Base-by-base conservation (phyloP, 225 moss, liverwort and hornwort genomes). In the Straminergon stramineum region DNA sequence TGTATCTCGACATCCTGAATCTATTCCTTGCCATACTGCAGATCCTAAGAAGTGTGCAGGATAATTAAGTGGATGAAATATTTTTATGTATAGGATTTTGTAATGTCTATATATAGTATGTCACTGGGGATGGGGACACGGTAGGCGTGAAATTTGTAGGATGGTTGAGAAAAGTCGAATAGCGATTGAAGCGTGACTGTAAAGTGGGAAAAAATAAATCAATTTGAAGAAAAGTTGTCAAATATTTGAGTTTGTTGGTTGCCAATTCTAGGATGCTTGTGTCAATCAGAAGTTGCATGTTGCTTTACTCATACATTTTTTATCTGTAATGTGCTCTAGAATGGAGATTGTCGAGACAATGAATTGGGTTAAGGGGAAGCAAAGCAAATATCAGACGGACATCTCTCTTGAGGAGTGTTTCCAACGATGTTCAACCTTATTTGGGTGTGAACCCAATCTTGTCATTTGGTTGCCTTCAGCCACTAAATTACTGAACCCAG, bases 1-100 rank as follows among this genome's bases (percentile, higher is more conserved):
- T 99, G 91, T 99, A 99, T 89, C 93, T 99, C 65, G 99, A 99
- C 91, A 91, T 99, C 91, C 87, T 99, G 91, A 99, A 99, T 88
- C 92, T 99, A 10, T 99, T 99, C 89, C 94, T 99, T 17, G 79
- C 97, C 63, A 22, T 99, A 30, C 83, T 99, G 90, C 83, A 97
- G 94, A 83, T 99, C 65, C 88, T 99, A 45, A 94, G 97, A 93
- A 93, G 96, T 91, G 55, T 62, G 78, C 90, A 89, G 81, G 51
- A 90, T 70, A 90, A 88, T 65, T 93, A 85, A 89, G 71, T 71
- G 51, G 58, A 83, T 80, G 55, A 52, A 28, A 85, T 56, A 61
- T 43, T 20, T 84, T 70, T 22, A 17, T 90, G 76, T 84, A 52
- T 67, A 90, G 63, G 74, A 79, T 74, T 55, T 39, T 80, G 87